These are phyloP conservation scores for Cadophora malorum DNA, from an alignment of 2,329 filamentous ascomycete genomes.

Conservation along the genomic window DNA sequence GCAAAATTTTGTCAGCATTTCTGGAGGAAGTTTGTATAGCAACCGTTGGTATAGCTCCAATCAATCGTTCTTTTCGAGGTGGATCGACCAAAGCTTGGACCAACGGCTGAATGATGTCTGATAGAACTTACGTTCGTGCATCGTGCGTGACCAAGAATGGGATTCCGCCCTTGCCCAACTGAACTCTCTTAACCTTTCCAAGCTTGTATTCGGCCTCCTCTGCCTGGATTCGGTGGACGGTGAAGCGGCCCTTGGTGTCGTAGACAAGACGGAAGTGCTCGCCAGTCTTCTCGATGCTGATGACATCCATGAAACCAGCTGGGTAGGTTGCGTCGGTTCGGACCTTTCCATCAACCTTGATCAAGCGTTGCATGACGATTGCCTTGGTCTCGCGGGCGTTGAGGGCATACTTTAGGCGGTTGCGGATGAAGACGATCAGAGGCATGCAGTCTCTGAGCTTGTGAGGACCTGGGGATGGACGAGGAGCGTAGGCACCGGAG, in stretches of 20 bases:
- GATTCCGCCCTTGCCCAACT: slow-evolving; percentile 99
- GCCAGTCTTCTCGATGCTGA: slow-evolving; percentile 99
- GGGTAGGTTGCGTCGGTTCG: slow-evolving; percentile 98
- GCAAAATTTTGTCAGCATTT: slow-evolving; percentile 44
- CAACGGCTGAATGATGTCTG: slow-evolving; percentile 99
- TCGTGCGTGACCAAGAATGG: slow-evolving; percentile 99
- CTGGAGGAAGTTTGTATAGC: slow-evolving; percentile 38
- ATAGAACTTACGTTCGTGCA: slow-evolving; percentile 99
- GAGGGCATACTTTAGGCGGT: slow-evolving; percentile 98
- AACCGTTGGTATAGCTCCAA: slow-evolving; percentile 46
- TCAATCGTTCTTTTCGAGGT: slow-evolving; percentile 40
- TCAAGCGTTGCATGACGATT: slow-evolving; percentile 98
- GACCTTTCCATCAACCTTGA: slow-evolving; percentile 99
- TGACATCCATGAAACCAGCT: slow-evolving; percentile 99
- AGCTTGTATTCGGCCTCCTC: slow-evolving; percentile 99
- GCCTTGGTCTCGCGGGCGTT: slow-evolving; percentile 97
- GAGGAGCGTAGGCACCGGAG: slow-evolving; percentile 83
- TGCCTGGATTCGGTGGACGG: slow-evolving; percentile 97
- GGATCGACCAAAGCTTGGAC: slow-evolving; percentile 92
- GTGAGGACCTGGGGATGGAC: slow-evolving; percentile 86
- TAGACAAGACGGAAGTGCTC: slow-evolving; percentile 99
- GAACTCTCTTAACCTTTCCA: slow-evolving; percentile 99
- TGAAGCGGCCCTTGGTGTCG: slow-evolving; percentile 99
- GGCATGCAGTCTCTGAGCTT: slow-evolving; percentile 99
- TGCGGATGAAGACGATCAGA: slow-evolving; percentile 96